Evolutionary conservation across 331 rosid genomes (phyloP).

Genomic region (Malus hybrid): DNA sequence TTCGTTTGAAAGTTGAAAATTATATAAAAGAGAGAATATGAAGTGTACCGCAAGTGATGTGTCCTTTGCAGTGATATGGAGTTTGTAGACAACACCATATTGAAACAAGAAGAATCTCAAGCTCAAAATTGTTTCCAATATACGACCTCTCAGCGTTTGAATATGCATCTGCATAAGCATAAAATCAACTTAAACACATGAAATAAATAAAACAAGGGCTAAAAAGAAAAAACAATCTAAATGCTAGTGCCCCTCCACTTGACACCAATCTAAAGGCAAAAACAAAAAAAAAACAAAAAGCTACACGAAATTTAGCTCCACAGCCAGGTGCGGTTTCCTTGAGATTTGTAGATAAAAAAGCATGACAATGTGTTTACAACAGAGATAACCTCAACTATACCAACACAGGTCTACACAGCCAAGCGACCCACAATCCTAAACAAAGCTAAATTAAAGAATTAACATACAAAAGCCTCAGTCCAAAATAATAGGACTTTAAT

Average conservation of each 20-base stretch:
- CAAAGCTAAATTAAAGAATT: background rate
- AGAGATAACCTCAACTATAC: background rate
- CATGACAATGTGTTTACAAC: background rate
- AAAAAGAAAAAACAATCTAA: background rate
- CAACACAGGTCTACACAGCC: background rate
- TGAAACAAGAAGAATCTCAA: slow-evolving; percentile 72
- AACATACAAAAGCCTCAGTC: background rate
- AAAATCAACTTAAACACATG: slow-evolving; percentile 1
- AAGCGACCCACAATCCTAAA: background rate
- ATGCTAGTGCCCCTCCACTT: background rate
- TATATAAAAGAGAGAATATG: background rate
- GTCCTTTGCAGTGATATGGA: slow-evolving; percentile 58
- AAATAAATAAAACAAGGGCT: background rate
- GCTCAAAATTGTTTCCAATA: slow-evolving; percentile 88
- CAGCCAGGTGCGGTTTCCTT: background rate
- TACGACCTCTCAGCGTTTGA: slow-evolving; percentile 82
- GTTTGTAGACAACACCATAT: slow-evolving; percentile 87
- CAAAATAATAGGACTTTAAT: background rate
- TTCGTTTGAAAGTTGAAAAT: background rate
- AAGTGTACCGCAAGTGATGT: slow-evolving; percentile 79
- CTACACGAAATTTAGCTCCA: background rate
- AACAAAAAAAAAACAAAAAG: background rate
- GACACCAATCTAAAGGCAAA: background rate
- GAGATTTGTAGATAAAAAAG: background rate
- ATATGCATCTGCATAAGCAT: slow-evolving; percentile 59